Percentiles rank a stretch among this genome's conserved stretches.
Evolutionary conservation across 1,139 yeast genomes (phyloP).

Genomic region (Barnettozyma hawaiiensis): DNA sequence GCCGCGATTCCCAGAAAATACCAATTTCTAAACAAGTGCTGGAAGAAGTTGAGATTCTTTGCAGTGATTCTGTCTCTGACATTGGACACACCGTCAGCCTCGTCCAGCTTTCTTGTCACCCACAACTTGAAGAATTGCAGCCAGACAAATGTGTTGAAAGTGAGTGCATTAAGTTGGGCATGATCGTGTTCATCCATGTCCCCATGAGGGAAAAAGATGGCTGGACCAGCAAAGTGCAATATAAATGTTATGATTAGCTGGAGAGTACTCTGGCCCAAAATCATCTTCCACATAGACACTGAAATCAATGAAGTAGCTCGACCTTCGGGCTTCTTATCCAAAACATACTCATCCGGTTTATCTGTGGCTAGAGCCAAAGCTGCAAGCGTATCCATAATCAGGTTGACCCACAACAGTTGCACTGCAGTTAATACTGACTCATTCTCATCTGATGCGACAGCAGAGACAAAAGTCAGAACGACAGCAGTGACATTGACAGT

Average conservation of each 20-base stretch:
- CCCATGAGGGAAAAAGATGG: slow-evolving; percentile 46
- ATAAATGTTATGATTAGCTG: slow-evolving; percentile 77
- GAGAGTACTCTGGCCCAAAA: slow-evolving; percentile 73
- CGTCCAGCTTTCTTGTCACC: slow-evolving; percentile 88
- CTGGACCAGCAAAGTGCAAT: slow-evolving; percentile 71
- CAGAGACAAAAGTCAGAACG: slow-evolving; percentile 84
- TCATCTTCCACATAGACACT: slow-evolving; percentile 98
- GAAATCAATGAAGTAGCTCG: slow-evolving; percentile 76
- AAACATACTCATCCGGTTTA: slow-evolving; percentile 78
- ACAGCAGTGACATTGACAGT: slow-evolving; percentile 97
- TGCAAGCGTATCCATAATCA: slow-evolving; percentile 97
- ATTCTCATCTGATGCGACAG: slow-evolving; percentile 76
- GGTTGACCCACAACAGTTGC: slow-evolving; percentile 93
- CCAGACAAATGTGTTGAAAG: slow-evolving; percentile 97
- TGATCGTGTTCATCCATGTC: slow-evolving; percentile 40
- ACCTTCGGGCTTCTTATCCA: slow-evolving; percentile 82
- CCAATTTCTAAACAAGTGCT: slow-evolving; percentile 74
- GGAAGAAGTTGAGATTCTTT: slow-evolving; percentile 71
- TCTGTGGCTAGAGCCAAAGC: slow-evolving; percentile 98
- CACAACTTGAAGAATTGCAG: slow-evolving; percentile 90
- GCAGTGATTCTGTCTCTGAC: slow-evolving; percentile 53
- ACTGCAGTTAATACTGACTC: slow-evolving; percentile 92
- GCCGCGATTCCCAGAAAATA: slow-evolving; percentile 68
- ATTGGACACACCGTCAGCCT: slow-evolving; percentile 61
- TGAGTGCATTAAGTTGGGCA: slow-evolving; percentile 70